Evolutionary conservation across 768 basidiomycete genomes (phyloP).

Genomic region (Tricholoma furcatifolium): DNA sequence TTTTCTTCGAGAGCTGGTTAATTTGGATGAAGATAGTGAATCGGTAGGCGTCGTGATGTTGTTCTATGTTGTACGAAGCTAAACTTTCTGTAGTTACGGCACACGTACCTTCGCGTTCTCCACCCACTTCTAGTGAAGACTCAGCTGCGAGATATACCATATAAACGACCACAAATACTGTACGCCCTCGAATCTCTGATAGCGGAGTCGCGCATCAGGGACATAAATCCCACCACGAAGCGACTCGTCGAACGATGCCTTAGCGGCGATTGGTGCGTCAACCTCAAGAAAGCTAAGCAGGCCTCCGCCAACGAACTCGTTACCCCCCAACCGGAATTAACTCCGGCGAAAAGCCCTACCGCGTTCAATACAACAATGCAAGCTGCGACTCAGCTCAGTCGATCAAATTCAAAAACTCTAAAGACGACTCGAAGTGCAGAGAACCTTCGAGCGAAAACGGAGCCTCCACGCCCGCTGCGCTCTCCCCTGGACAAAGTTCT

Average conservation of each 20-base stretch:
- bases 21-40: constrained; percentile 92
- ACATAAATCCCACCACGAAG: constrained; percentile 83
- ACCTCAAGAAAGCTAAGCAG: constrained; percentile 46
- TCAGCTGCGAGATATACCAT: constrained; percentile 79
- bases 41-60: constrained; percentile 54
- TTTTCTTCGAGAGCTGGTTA: constrained; percentile 89
- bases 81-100: constrained; percentile 62
- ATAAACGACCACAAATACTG: constrained; percentile 91
- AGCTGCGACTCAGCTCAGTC: constrained; percentile 32
- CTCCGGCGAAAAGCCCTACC: constrained; percentile 35
- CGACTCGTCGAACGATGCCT: constrained; percentile 92
- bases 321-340: constrained; percentile 45
- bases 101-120: constrained; percentile 95
- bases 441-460: constrained; percentile 38
- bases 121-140: constrained; percentile 95
- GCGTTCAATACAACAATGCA: constrained; percentile 24
- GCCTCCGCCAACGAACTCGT: constrained; percentile 11
- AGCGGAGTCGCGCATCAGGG: constrained; percentile 71
- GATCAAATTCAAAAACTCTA: constrained; percentile 41
- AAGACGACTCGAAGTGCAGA: constrained; percentile 72
- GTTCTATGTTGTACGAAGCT: not conserved
- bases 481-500: constrained; percentile 35
- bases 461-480: constrained; percentile 26
- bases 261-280: constrained; percentile 81
- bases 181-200: constrained; percentile 77